Percentiles rank a stretch among this genome's conserved stretches.
Evolutionary conservation across 2,329 filamentous ascomycete genomes (phyloP).

Genomic region (Aspergillus hortae): DNA sequence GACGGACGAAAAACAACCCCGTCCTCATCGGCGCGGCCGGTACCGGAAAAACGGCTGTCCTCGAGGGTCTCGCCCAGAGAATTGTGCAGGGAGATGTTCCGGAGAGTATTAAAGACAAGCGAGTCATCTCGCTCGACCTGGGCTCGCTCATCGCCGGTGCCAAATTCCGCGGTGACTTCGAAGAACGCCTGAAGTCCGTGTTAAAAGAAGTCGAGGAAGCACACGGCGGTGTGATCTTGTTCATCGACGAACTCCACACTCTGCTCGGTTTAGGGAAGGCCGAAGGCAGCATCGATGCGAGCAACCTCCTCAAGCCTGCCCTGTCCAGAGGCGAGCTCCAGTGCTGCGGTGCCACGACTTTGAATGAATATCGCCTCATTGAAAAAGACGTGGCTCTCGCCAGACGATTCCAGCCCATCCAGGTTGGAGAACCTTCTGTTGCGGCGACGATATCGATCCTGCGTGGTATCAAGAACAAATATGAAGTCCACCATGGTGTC

Average conservation of each 20-base stretch:
- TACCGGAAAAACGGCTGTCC: conserved; percentile 88
- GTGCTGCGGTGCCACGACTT: conserved; percentile 90
- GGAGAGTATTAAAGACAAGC: conserved; percentile 92
- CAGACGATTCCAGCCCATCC: conserved; percentile 87
- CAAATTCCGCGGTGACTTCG: conserved; percentile 93
- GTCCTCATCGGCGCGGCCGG: conserved; percentile 90
- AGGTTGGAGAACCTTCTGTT: conserved; percentile 87
- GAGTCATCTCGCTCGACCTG: conserved; percentile 81
- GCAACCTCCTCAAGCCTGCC: conserved; percentile 89
- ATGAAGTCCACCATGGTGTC: conserved; percentile 95
- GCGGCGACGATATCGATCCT: conserved; percentile 93
- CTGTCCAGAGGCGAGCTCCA: conserved; percentile 90
- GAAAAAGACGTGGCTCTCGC: conserved; percentile 95
- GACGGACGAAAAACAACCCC: conserved; percentile 93
- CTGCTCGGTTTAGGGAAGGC: conserved; percentile 89
- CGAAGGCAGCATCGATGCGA: conserved; percentile 94
- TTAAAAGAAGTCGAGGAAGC: conserved; percentile 88
- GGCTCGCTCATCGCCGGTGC: conserved; percentile 92
- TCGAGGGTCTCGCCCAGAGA: conserved; percentile 84
- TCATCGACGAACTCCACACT: conserved; percentile 92
- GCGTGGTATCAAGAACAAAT: conserved; percentile 93
- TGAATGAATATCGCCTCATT: conserved; percentile 87
- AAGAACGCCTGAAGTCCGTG: conserved; percentile 87
- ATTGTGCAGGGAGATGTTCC: conserved; percentile 92
- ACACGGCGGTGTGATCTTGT: conserved; percentile 84